phyloP scores from a whole-genome alignment of 768 basidiomycete species.

The Hydnum rufescens region DNA sequence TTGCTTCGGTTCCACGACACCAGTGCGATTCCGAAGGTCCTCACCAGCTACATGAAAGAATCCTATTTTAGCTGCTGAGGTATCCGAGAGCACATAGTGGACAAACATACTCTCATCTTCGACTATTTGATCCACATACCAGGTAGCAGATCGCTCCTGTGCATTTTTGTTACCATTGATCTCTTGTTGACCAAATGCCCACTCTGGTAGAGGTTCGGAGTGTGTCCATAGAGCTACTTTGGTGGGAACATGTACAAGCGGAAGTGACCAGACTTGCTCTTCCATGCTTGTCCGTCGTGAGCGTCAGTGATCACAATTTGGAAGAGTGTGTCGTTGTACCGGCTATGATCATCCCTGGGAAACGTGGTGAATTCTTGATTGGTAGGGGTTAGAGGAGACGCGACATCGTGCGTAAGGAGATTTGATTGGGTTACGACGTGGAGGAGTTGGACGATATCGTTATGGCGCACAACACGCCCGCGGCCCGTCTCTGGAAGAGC shows the following conservation, averaged over 20 bases:
- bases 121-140: slow-evolving; percentile 77
- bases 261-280: slow-evolving; percentile 88
- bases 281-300: slow-evolving; percentile 65
- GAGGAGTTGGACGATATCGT: slow-evolving; percentile 73
- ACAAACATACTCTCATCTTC: slow-evolving; percentile 40
- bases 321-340: slow-evolving; percentile 84
- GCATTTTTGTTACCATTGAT: slow-evolving; percentile 94
- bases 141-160: slow-evolving; percentile 59
- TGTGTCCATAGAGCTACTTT: slow-evolving; percentile 93
- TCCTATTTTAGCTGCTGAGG: not conserved
- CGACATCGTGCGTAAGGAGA: slow-evolving; percentile 92
- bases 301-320: slow-evolving; percentile 51
- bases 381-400: slow-evolving; percentile 89
- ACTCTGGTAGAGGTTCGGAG: slow-evolving; percentile 65
- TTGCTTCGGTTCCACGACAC: slow-evolving; percentile 33
- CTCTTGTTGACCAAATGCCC: slow-evolving; percentile 95
- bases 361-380: slow-evolving; percentile 98
- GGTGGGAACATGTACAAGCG: slow-evolving; percentile 76
- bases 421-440: slow-evolving; percentile 69
- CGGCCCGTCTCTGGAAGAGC: slow-evolving; percentile 86
- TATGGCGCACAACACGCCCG: slow-evolving; percentile 76
- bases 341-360: slow-evolving; percentile 52
- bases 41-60: slow-evolving; percentile 24
- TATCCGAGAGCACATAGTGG: not conserved
- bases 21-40: slow-evolving; percentile 34